These are phyloP conservation scores for Phascolomyces articulosus DNA, from an alignment of 371 early-diverging fungal species.

Conservation along the genomic window DNA sequence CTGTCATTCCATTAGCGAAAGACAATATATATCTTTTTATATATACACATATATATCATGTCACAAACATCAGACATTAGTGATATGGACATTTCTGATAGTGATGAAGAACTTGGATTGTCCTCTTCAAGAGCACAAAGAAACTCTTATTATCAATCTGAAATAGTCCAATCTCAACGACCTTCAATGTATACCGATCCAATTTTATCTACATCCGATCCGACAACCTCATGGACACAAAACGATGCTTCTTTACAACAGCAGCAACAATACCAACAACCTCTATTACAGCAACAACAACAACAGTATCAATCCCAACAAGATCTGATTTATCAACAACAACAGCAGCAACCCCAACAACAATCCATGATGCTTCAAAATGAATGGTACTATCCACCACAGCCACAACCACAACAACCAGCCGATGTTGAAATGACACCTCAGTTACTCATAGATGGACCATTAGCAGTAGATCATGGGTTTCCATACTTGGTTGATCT, in stretches of 20 bases:
- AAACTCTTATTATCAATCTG: neutral
- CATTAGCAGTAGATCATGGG: neutral
- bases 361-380: neutral
- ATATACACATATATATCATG: neutral
- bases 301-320: neutral
- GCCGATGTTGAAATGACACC: neutral
- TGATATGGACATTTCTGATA: constrained; percentile 22
- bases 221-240: neutral
- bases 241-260: neutral
- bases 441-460: neutral
- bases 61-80: constrained; percentile 8
- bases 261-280: neutral
- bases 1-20: too few relatives aligned
- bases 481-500: neutral
- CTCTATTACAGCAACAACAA: neutral
- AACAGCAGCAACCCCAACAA: neutral
- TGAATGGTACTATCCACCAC: neutral
- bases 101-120: constrained; percentile 5
- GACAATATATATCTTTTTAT: too few relatives aligned
- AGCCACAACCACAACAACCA: neutral
- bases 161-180: neutral
- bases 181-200: neutral
- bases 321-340: neutral
- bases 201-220: neutral
- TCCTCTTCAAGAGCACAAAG: neutral